A percentile compares a stretch with the other conserved stretches of the same genome.
These are phyloP conservation scores for Phytophthora kernoviae DNA, from an alignment of 352 stramenopile genomes.

Conservation along the genomic window DNA sequence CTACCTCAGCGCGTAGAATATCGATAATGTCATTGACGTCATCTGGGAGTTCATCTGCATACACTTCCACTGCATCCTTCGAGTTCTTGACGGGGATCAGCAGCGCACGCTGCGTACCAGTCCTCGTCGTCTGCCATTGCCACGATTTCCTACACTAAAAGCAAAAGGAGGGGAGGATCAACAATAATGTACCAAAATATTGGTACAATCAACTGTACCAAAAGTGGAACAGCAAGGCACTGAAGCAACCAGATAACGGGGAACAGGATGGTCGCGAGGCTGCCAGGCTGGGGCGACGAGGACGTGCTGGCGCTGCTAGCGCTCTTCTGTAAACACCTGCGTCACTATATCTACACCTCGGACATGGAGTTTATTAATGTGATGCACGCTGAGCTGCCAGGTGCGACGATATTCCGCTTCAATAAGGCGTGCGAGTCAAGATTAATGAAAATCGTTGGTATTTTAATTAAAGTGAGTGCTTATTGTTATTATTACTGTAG, in stretches of 20 bases:
- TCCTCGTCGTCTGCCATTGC: slow-evolving; percentile 44
- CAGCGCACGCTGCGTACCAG: slow-evolving; percentile 67
- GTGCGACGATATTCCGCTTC: slow-evolving; percentile 15
- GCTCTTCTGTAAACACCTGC: slow-evolving; percentile 54
- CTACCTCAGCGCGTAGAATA: slow-evolving; percentile 90
- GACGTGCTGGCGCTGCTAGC: slow-evolving; percentile 58
- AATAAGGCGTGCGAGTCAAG: too few species aligned
- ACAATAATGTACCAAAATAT: slow-evolving; percentile 7
- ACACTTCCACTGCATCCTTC: slow-evolving; percentile 90
- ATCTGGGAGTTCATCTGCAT: slow-evolving; percentile 87
- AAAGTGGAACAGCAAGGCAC: not conserved
- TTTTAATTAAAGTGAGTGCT: not conserved
- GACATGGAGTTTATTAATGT: slow-evolving; percentile 48
- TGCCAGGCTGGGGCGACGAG: slow-evolving; percentile 53
- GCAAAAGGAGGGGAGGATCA: slow-evolving; percentile 10
- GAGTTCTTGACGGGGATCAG: slow-evolving; percentile 92
- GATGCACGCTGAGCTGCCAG: slow-evolving; percentile 45
- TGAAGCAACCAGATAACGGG: slow-evolving; percentile 10
- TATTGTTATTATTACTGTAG: slow-evolving; percentile 15
- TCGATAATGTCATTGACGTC: slow-evolving; percentile 93
- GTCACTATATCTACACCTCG: slow-evolving; percentile 67
- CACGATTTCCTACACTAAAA: slow-evolving; percentile 18
- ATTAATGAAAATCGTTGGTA: slow-evolving; percentile 3
- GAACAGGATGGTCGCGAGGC: slow-evolving; percentile 33
- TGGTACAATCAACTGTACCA: too few species aligned